Evolutionary conservation across 441 rosid species (phyloP), one percentile per base, ranked within the genome.

Genomic region (Dalechampia spathulata): DNA sequence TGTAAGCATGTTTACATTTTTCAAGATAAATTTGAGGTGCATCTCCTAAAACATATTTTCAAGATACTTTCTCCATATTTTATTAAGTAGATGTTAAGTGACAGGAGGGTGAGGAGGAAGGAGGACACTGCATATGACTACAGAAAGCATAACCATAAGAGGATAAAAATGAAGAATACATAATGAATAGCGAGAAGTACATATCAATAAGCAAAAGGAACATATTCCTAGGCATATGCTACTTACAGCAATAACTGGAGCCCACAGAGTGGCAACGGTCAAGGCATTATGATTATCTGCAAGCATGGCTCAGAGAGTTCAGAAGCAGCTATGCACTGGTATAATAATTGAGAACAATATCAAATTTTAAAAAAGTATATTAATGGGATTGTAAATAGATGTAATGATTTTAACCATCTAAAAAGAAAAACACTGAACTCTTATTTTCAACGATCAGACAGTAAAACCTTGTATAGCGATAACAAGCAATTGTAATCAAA

Each of bases 221-320:
- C 10, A 5, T 5, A 10, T 5, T 2, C 10, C 10, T 5, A n/a
- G 1, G 19, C 22, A 63, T 64, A 55, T 64, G 55, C 50, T 78
- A 83, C 97, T 90, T 80, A 93, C 99, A 71, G 87, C 81, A 37
- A 87, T 52, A 55, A 94, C 90, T 50, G 99, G 99, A 61, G 90
- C 86, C 99, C 99, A 94, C 59, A 94, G 73, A 80, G 77, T 72
- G 61, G 78, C 95, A 71, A 94, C 69, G 32, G 99, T 68, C 74
- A 94, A 63, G 69, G 90, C 90, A 72, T 94, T 86, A 72, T 87
- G 95, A 72, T 94, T 94, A 79, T 90, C 99, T 93, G 99, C 91
- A 78, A 56, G 49, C 30, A 77, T 49, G 68, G 21, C 69, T 41
- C 38, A 46, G 14, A 56, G 39, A 67, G 47, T 28, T 46, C 50